Percentiles rank a stretch among this genome's conserved stretches.
Evolutionary conservation across 2,329 filamentous ascomycete species (phyloP).

Genomic region (Penicillium hordei): DNA sequence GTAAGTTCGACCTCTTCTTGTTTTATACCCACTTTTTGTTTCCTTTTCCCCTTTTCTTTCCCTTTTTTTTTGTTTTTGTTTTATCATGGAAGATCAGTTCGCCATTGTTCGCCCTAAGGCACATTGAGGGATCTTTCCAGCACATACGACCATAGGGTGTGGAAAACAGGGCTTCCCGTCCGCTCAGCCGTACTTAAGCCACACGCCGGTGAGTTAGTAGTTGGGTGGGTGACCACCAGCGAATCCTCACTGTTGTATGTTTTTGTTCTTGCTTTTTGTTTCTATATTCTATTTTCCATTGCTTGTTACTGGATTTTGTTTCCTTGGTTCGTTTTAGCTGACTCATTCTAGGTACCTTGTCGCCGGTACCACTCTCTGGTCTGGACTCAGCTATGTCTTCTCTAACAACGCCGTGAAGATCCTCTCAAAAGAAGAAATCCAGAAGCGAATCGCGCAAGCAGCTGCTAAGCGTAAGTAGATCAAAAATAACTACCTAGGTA

Average conservation of each 20-base stretch:
- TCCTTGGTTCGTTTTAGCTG: not conserved
- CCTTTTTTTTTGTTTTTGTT: too few species aligned
- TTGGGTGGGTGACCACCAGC: slow-evolving; percentile 51
- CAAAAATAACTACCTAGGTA: too few species aligned
- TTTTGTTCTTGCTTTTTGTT: slow-evolving; percentile 24
- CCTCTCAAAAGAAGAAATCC: slow-evolving; percentile 52
- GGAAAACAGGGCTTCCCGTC: slow-evolving; percentile 52
- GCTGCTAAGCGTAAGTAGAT: slow-evolving; percentile 27
- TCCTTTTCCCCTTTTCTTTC: not conserved
- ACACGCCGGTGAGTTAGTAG: slow-evolving; percentile 50
- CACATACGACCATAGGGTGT: slow-evolving; percentile 50
- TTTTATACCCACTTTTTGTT: not conserved
- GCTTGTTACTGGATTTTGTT: not conserved
- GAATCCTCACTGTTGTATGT: slow-evolving; percentile 50
- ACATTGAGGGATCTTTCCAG: not conserved
- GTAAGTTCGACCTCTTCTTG: slow-evolving; percentile 33
- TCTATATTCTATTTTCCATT: not conserved
- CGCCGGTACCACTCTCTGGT: slow-evolving; percentile 87
- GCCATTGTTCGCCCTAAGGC: slow-evolving; percentile 16
- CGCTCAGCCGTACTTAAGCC: slow-evolving; percentile 52
- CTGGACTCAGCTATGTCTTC: slow-evolving; percentile 86
- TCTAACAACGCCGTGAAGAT: slow-evolving; percentile 92
- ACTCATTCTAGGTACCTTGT: slow-evolving; percentile 67
- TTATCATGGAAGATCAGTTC: not conserved
- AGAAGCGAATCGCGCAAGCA: slow-evolving; percentile 37